These are phyloP conservation scores for Aphanomyces cochlioides DNA, from an alignment of 352 stramenopile species.

Conservation along the genomic window DNA sequence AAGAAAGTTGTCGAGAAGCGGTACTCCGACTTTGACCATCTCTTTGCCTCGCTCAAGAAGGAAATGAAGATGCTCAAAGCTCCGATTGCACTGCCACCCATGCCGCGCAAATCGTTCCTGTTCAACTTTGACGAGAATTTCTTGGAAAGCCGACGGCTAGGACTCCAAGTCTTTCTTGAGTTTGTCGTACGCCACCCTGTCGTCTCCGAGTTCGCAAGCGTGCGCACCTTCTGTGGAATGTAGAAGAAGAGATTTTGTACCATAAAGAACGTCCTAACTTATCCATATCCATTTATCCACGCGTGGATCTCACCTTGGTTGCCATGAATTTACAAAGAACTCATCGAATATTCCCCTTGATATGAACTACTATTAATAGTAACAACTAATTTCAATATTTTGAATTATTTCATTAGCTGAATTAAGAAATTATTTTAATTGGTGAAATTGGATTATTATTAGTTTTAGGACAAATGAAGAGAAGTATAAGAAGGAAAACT, in stretches of 20 bases:
- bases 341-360: too few species aligned
- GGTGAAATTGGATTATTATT: too few species aligned
- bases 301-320: too few species aligned
- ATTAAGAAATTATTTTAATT: too few species aligned
- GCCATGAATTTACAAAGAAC: too few species aligned
- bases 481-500: too few species aligned
- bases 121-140: conserved; percentile 2
- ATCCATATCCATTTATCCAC: too few species aligned
- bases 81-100: background rate
- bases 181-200: background rate
- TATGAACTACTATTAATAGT: too few species aligned
- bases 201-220: background rate
- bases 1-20: background rate
- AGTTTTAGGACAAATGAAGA: too few species aligned
- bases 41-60: background rate
- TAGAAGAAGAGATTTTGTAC: conserved; percentile 3
- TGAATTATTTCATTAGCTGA: too few species aligned
- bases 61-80: background rate
- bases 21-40: conserved; percentile 15
- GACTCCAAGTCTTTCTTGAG: background rate
- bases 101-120: conserved; percentile 1
- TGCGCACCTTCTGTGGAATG: conserved; percentile 1
- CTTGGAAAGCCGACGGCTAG: background rate
- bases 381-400: too few species aligned
- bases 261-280: too few species aligned